phyloP scores from a whole-genome alignment of 257 asterid species.

The Thymus quinquecostatus region DNA sequence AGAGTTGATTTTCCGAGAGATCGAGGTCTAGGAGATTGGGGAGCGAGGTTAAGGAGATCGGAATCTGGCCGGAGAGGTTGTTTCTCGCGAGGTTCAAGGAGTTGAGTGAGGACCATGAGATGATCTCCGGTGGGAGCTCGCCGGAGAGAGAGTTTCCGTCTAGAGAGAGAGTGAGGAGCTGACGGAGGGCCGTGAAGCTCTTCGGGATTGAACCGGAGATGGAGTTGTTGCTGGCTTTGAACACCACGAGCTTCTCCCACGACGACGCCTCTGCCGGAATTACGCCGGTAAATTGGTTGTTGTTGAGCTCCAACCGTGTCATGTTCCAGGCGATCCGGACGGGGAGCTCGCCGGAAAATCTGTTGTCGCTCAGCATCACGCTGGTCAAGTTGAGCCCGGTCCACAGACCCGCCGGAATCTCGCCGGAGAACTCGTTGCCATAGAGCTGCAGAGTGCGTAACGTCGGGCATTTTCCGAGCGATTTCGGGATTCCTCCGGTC shows the following conservation, averaged over 20 bases:
- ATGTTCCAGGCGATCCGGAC: constrained; percentile 55
- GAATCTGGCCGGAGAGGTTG: constrained; percentile 64
- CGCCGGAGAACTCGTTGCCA: constrained; percentile 63
- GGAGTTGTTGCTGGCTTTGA: constrained; percentile 65
- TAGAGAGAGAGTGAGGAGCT: constrained; percentile 49
- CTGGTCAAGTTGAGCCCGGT: constrained; percentile 47
- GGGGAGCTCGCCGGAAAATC: constrained; percentile 70
- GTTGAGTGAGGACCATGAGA: constrained; percentile 71
- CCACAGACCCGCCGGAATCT: constrained; percentile 70
- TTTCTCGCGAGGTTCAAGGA: constrained; percentile 60
- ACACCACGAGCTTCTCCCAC: constrained; percentile 62
- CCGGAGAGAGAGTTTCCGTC: constrained; percentile 81
- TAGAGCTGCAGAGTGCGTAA: constrained; percentile 62
- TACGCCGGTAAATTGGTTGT: constrained; percentile 66
- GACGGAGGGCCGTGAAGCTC: constrained; percentile 59
- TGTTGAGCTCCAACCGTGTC: constrained; percentile 65
- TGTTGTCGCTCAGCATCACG: constrained; percentile 64
- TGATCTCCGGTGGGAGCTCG: constrained; percentile 54
- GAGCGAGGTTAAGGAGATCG: constrained; percentile 49
- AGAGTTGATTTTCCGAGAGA: constrained; percentile 61
- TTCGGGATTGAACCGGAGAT: constrained; percentile 65
- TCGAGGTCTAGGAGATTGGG: constrained; percentile 69
- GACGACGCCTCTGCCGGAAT: constrained; percentile 59
- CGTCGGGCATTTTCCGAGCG: constrained; percentile 56
- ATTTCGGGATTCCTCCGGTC: constrained; percentile 70